A percentile compares a stretch with the other conserved stretches of the same genome.
Evolutionary conservation across 352 stramenopile species (phyloP).

Genomic region (Phytopythium mirpurense): DNA sequence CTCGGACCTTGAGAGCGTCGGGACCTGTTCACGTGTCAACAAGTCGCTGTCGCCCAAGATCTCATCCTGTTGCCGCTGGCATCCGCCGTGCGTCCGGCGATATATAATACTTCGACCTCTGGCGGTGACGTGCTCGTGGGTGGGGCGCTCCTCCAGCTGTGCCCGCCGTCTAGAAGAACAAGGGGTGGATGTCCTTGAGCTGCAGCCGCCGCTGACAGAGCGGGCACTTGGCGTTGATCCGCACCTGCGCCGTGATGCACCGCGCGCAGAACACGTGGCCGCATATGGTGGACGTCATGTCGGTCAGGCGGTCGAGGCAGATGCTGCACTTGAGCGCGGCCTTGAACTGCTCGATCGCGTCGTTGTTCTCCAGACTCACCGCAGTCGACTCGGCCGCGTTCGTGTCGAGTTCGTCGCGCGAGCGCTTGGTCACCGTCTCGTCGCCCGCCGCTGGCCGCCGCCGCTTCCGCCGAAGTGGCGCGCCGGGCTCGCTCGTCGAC

Average conservation of each 20-base stretch:
- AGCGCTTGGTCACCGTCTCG: constrained; percentile 15
- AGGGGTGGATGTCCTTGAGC: constrained; percentile 65
- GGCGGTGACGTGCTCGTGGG: not conserved
- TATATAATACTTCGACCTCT: constrained; percentile 8
- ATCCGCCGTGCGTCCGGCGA: not conserved
- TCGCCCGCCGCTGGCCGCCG: constrained; percentile 16
- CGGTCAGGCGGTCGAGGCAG: constrained; percentile 66
- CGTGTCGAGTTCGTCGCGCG: constrained; percentile 28
- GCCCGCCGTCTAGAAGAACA: constrained; percentile 69
- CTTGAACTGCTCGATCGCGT: constrained; percentile 77
- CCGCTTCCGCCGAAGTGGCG: constrained; percentile 34
- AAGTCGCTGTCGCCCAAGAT: too few species aligned
- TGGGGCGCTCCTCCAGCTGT: too few species aligned
- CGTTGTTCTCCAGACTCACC: constrained; percentile 68
- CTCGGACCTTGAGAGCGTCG: too few species aligned
- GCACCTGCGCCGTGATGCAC: constrained; percentile 68
- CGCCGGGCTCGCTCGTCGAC: constrained; percentile 7
- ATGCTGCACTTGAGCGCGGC: constrained; percentile 76
- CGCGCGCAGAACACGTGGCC: constrained; percentile 77
- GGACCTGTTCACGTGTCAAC: too few species aligned
- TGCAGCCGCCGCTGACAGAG: constrained; percentile 60
- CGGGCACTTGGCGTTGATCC: constrained; percentile 65
- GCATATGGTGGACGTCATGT: constrained; percentile 80
- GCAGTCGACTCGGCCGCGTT: constrained; percentile 56
- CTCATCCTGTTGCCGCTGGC: not conserved